Evolutionary conservation across 805 yeast species (phyloP).

Genomic region (Metschnikowia chrysomelidarum): DNA sequence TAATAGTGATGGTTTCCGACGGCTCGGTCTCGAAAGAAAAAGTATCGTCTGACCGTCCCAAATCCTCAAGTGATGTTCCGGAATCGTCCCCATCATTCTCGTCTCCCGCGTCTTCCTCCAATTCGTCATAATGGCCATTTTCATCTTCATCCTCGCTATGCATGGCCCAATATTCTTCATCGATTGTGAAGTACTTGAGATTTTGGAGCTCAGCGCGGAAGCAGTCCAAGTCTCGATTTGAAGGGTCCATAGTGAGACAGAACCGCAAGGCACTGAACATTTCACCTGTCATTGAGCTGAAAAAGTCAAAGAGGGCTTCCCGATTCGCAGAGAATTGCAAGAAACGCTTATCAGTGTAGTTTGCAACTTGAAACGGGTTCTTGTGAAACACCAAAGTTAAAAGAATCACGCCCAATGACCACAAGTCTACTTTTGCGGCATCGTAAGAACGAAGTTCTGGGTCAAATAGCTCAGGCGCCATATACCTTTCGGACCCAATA

Average conservation of each 20-base stretch:
- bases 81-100: slow-evolving; percentile 2
- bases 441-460: slow-evolving; percentile 57
- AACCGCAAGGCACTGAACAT: slow-evolving; percentile 80
- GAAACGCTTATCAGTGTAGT: slow-evolving; percentile 76
- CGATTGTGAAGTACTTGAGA: slow-evolving; percentile 73
- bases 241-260: slow-evolving; percentile 81
- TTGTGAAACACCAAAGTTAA: slow-evolving; percentile 84
- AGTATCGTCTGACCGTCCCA: slow-evolving; percentile 5
- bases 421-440: slow-evolving; percentile 79
- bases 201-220: slow-evolving; percentile 60
- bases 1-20: slow-evolving; percentile 1
- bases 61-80: slow-evolving; percentile 1
- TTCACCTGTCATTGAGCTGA: slow-evolving; percentile 84
- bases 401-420: slow-evolving; percentile 86
- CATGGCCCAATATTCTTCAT: slow-evolving; percentile 52
- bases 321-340: slow-evolving; percentile 82
- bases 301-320: slow-evolving; percentile 88
- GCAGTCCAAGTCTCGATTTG: slow-evolving; percentile 64
- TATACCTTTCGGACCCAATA: slow-evolving; percentile 85
- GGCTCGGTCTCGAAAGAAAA: slow-evolving; percentile 2
- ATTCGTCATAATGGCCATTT: slow-evolving; percentile 26
- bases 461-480: slow-evolving; percentile 93
- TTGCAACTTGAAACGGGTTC: slow-evolving; percentile 82
- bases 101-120: slow-evolving; percentile 14
- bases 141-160: slow-evolving; percentile 50